Base-by-base conservation (phyloP, 2,329 filamentous ascomycete genomes). In the Gliomastix tumulicola region DNA sequence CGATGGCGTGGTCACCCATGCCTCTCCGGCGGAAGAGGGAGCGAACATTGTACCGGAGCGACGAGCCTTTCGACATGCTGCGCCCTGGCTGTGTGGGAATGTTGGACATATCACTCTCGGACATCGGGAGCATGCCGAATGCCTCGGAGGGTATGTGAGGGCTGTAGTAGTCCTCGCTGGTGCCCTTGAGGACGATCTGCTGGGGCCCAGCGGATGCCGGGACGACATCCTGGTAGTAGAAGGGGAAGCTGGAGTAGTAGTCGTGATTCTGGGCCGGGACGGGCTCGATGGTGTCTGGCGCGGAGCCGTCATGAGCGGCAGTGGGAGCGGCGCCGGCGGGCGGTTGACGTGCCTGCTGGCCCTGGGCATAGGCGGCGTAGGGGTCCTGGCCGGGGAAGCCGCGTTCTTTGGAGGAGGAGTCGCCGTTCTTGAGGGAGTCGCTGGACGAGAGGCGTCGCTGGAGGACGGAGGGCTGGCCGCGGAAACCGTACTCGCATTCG, bases 111-210 rank as follows among this genome's bases (percentile, higher is more conserved):
- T 21, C 32, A 21, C 19, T 15, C 19, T 18, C 32, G 20, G 32
- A 20, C 19, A 30, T 25, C 6, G 38, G 23, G 35, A 32, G 40
- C 60, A 65, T 63, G 42, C 60, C 61, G 41, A 65, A 64, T 6
- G 59, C 60, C 36, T 61, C 58, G 4, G 60, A 62, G 3, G 62
- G 61, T 31, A 66, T 56, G 4, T 56, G 56, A 11, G 58, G 54
- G 34, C 59, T 62, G 44, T 66, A 66, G 41, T 66, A 66, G 39
- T 65, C 60, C 30, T 60, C 59, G 36, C 53, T 66, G 27, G 52
- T 57, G 25, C 56, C 60, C 37, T 47, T 52, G 30, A 59, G 56
- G 27, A 56, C 51, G 30, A 50, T 53, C 21, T 54, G 48, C 16
- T 55, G 51, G 54, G 47, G 5, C 38, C 42, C 9, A 50, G 44